Evolutionary conservation across 352 stramenopile genomes (phyloP), one percentile per base, ranked within the genome.

Genomic region (Phytophthora constricta): DNA sequence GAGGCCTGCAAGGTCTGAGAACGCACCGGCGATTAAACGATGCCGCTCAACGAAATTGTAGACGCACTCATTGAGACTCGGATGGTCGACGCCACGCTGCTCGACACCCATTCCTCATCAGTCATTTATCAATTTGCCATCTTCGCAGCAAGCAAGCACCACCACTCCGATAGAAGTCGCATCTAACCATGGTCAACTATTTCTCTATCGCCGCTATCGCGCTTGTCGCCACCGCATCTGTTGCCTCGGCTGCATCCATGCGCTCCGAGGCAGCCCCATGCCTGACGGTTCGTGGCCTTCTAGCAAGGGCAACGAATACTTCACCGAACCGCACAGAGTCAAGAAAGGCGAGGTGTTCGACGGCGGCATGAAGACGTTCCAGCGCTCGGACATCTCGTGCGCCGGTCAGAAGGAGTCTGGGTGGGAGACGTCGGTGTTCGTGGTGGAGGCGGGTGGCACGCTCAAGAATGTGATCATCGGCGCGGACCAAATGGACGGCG

Each of bases 341-440:
- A 52, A 52, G 41, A 61, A 61, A 41, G 53, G 53, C 25, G 53
- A 61, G 41, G 41, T 48, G 14, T 61, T 61, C 17, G 53, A 61
- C 27, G 53, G 53, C 20, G 26, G 48, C 20, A 60, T 70, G 52
- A 76, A 80, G 68, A 89, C 74, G 23, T 89, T 82, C 68, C 67
- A 89, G 37, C 77, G 71, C 26, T 78, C 69, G 22, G 59, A 82
- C 56, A 70, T 80, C 42, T 61, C 39, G 56, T 86, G 77, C 60
- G 34, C 65, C 0, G 64, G 56, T 8, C 64, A 72, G 43, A 54
- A 25, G n/a, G 68, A 73, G 58, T 63, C 37, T 16, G 54, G 48
- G 10, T 49, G 34, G 9, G 48, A 55, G 23, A 70, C 65, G 31
- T 52, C 68, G 8, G 55, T 76, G 25, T 76, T 76, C 48, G 3